Evolutionary conservation across 495 filamentous ascomycete genomes (phyloP).

Genomic region (Aspergillus sclerotiicarbonarius): DNA sequence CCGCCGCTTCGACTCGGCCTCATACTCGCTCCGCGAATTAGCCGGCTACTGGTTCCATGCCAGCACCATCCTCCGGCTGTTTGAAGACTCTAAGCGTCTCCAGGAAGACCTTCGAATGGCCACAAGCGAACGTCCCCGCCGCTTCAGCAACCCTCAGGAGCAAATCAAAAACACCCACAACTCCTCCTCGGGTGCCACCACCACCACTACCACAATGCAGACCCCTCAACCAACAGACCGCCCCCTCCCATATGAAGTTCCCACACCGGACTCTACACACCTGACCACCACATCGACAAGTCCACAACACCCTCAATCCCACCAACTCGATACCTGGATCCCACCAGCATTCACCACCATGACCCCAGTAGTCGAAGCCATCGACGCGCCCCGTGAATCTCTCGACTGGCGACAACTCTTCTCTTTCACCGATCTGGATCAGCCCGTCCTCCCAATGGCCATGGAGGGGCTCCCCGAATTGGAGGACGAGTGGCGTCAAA

Average conservation of each 20-base stretch:
- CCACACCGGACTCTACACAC: constrained; percentile 34
- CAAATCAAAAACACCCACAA: constrained; percentile 7
- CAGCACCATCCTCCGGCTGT: constrained; percentile 45
- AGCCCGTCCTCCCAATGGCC: constrained; percentile 38
- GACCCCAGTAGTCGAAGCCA: constrained; percentile 31
- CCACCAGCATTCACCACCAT: constrained; percentile 18
- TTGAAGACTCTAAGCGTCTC: constrained; percentile 47
- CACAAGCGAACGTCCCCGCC: constrained; percentile 36
- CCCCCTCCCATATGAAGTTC: constrained; percentile 36
- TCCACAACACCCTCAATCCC: constrained; percentile 23
- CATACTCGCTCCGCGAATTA: constrained; percentile 44
- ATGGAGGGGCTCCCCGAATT: constrained; percentile 42
- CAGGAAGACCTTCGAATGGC: constrained; percentile 44
- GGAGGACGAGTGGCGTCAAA: constrained; percentile 50
- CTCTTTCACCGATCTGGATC: constrained; percentile 42
- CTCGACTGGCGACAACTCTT: constrained; percentile 50
- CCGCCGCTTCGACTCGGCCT: constrained; percentile 47
- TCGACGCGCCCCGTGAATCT: constrained; percentile 38
- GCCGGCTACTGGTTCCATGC: constrained; percentile 48
- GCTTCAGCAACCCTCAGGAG: constrained; percentile 25
- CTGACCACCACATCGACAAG: constrained; percentile 22
- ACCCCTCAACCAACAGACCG: constrained; percentile 20
- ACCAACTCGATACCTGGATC: constrained; percentile 42
- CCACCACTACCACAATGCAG: constrained; percentile 12
- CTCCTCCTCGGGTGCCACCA: background rate